Conservation (phyloP, 176 grass and related monocot species). For the Zoysia pacifica region DNA sequence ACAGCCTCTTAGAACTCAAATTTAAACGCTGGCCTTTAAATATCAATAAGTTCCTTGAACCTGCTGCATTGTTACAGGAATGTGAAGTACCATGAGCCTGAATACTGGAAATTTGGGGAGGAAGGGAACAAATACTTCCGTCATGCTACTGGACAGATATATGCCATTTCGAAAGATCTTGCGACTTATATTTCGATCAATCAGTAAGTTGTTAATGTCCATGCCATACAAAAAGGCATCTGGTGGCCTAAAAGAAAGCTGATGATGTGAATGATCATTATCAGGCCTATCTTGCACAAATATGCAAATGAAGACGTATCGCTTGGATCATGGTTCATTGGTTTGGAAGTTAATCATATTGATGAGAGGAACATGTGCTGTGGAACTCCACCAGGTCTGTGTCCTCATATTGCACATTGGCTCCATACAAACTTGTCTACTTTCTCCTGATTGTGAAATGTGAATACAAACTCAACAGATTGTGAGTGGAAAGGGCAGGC, state of each 20-base stretch:
- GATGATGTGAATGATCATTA: slow-evolving; percentile 30
- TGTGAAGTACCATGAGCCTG: slow-evolving; percentile 86
- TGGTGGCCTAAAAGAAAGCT: background rate
- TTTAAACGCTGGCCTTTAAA: slow-evolving; percentile 19
- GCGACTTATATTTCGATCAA: slow-evolving; percentile 96
- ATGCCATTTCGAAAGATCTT: slow-evolving; percentile 86
- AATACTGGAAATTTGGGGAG: slow-evolving; percentile 97
- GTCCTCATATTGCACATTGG: slow-evolving; percentile 5
- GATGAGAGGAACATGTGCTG: slow-evolving; percentile 96
- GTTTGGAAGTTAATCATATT: slow-evolving; percentile 83
- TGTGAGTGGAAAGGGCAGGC: slow-evolving; percentile 87
- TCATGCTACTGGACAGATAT: slow-evolving; percentile 92
- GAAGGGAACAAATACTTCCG: slow-evolving; percentile 94
- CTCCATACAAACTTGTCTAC: background rate
- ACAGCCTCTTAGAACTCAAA: slow-evolving; percentile 6
- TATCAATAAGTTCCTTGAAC: slow-evolving; percentile 25
- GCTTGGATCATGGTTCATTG: slow-evolving; percentile 86
- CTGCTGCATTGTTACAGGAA: slow-evolving; percentile 53
- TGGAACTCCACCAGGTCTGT: slow-evolving; percentile 81
- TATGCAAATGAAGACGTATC: slow-evolving; percentile 95
- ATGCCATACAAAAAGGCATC: slow-evolving; percentile 4
- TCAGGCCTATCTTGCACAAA: slow-evolving; percentile 90
- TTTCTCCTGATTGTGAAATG: slow-evolving; percentile 20
- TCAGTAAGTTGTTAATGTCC: slow-evolving; percentile 52
- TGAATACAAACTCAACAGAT: slow-evolving; percentile 31